Evolutionary conservation across 192 early-diverging fungal genomes (phyloP), one percentile per base, ranked within the genome.

Genomic region (Haplosporangium gracile): DNA sequence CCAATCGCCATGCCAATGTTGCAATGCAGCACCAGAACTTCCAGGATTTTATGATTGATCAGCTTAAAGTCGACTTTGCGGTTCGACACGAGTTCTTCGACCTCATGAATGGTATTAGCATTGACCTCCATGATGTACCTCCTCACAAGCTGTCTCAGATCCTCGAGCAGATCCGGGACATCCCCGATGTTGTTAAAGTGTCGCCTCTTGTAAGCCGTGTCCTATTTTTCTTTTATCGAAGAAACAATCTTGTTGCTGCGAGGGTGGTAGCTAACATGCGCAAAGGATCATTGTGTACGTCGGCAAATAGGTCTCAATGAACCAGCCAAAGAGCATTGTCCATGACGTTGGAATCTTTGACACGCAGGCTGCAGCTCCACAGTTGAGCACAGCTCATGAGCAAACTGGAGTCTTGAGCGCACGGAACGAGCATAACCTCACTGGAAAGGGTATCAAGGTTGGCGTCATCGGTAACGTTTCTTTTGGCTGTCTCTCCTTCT

Each of bases 401-500:
- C 69, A 80, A 13, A 92, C 90, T 22, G 90, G 91, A 10, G 82
- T 90, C 26, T 34, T 76, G 51, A 40, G 51, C 13, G 85, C 73
- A 13, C 85, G 85, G 32, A 29, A 87, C 26, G 60, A 83, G 40
- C 72, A 88, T 24, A 43, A 74, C 15, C 79, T 80, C 26, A 69
- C 60, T 75, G 75, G 82, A 4, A 71, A 86, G 39, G 82, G 82
- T 1, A 73, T 88, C n/a, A 83, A 77, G 53, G 74, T 93, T 69
- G 92, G 90, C 15, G 74, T 93, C 39, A 92, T 93, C 55, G 93
- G 82, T 84, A 84, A 32, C 29, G 32, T 26, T 57, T 57, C 55
- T 7, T 7, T 32, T 26, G 10, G 9, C 60, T 32, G 4, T 9
- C 24, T 18, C 16, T 51, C 16, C 20, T 10, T 36, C 43, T 9